Percentiles rank a stretch among this genome's conserved stretches.
Conservation (phyloP, 1,139 yeast genomes). For the Pichia sp. region DNA sequence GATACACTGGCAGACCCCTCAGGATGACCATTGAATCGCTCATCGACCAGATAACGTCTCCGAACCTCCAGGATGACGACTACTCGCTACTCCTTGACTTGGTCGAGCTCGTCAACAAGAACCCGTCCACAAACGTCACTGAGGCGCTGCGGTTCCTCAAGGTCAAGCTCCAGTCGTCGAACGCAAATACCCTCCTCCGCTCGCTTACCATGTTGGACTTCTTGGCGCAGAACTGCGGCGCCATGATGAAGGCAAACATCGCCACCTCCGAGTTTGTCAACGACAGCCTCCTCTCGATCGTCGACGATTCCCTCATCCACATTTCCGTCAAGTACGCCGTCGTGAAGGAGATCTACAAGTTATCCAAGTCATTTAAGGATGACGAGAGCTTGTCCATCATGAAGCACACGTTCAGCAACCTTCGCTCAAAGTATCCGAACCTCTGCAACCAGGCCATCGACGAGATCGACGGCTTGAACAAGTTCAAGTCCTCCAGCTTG, state of each 20-base stretch:
- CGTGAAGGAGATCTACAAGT: slow-evolving; percentile 64
- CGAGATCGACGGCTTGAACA: slow-evolving; percentile 26
- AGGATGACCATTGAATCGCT: slow-evolving; percentile 17
- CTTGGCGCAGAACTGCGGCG: slow-evolving; percentile 90
- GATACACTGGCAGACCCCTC: not conserved
- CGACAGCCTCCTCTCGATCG: slow-evolving; percentile 48
- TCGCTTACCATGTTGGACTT: slow-evolving; percentile 69
- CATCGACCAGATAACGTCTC: slow-evolving; percentile 71
- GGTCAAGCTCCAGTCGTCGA: slow-evolving; percentile 52
- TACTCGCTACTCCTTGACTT: slow-evolving; percentile 81
- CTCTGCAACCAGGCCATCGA: slow-evolving; percentile 36
- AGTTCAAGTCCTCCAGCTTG: not conserved
- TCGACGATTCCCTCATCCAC: slow-evolving; percentile 59
- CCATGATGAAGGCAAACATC: slow-evolving; percentile 76
- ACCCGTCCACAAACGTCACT: slow-evolving; percentile 60
- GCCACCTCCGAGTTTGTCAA: slow-evolving; percentile 64
- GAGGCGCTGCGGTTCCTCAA: slow-evolving; percentile 50
- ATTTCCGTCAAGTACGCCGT: slow-evolving; percentile 61
- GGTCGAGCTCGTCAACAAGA: slow-evolving; percentile 70
- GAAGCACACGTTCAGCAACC: slow-evolving; percentile 52
- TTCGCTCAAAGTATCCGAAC: slow-evolving; percentile 40
- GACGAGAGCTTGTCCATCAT: slow-evolving; percentile 78
- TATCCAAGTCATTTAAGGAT: slow-evolving; percentile 49
- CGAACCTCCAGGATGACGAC: slow-evolving; percentile 75
- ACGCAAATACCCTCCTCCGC: slow-evolving; percentile 79